Base-by-base conservation (phyloP, 1,139 yeast species). In the Geotrichum histeridarum region DNA sequence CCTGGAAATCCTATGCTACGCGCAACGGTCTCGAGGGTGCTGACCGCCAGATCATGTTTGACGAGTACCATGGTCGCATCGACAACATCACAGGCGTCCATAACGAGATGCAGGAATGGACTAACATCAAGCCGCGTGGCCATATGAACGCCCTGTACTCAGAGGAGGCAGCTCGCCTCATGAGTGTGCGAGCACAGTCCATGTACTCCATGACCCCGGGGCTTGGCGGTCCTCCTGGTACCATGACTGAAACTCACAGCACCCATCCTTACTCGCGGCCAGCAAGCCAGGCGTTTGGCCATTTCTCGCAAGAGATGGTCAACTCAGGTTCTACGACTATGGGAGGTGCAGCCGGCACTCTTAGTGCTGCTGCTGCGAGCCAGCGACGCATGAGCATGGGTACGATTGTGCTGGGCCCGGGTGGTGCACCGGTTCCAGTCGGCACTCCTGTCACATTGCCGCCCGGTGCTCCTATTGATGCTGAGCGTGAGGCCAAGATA, bases 11-110 rank as follows among this genome's bases (percentile, higher is more conserved):
- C 1, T 71, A 69, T 57, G 74, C 75, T 0, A 55, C 60, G 2
- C 62, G 74, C 17, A 65, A 64, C 48, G 70, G 69, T 3, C 59
- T 67, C 2, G 71, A 71, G 5, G 74, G 74, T 2, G 67, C 67
- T 5, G 72, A 70, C 52, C 61, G 74, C 33, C 62, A 69, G 14
- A 52, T 55, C 46, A 50, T 52, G 8, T 55, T 55, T 42, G 57
- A 55, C 18, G 57, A 55, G 7, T 52, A 39, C 42, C 48, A 55
- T 37, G 57, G 57, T 11, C 27, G 54, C 12, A 46, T 55, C 47
- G 37, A 44, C 15, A 55, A 55, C 31, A 22, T 51, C 38, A 52
- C 50, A 1, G 57, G 57, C 18, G 55, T 55, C 18, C 49, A 48
- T 41, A 51, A 30, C 32, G 58, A 55, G 37, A 53, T 55, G 56